Base-by-base conservation (phyloP, 306 rosid genomes). In the Acacia acuminata region DNA sequence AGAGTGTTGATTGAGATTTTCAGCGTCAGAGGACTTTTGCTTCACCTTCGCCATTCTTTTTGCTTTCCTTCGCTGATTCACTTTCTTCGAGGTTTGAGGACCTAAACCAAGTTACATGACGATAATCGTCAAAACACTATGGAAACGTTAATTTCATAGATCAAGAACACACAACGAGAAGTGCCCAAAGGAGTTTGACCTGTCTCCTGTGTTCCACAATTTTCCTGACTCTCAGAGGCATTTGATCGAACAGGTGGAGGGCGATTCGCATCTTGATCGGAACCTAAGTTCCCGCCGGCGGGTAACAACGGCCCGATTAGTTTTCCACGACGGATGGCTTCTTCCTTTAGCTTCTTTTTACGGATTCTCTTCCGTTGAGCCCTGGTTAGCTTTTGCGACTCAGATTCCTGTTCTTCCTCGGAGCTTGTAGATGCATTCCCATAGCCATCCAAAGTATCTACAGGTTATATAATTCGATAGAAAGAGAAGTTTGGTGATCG, bases 331-430 rank as follows among this genome's bases (percentile, higher is more conserved):
- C 85, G 86, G 12, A 75, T 44, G 45, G 90, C 83, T 44, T 92
- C 97, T 69, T 85, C 90, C 88, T 84, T 90, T 3, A 90, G 82
- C 87, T 79, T 92, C 89, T 85, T 92, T 77, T 76, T 89, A 16
- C 97, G 92, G 66, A 87, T 82, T 70, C 77, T 92, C 84, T 94
- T 94, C 77, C 95, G 75, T 51, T 94, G 98, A 58, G 95, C 91
- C 69, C 98, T 88, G 2, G 85, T 87, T 8, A 92, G 88, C 84
- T 79, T 90, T 78, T 40, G 81, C 10, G 43, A 5, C 34, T 32
- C 93, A 3, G 36, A 12, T 6, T 79, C 88, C 3, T 17, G n/a
- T 2, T 77, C 84, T 47, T 85, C 86, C n/a, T 77, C 83, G 2
- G 72, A 43, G 76, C 88, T 84, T 2, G 88, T 44, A 7, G 90